Evolutionary conservation across 257 asterid genomes (phyloP).

Genomic region (Rauvolfia tetraphylla): DNA sequence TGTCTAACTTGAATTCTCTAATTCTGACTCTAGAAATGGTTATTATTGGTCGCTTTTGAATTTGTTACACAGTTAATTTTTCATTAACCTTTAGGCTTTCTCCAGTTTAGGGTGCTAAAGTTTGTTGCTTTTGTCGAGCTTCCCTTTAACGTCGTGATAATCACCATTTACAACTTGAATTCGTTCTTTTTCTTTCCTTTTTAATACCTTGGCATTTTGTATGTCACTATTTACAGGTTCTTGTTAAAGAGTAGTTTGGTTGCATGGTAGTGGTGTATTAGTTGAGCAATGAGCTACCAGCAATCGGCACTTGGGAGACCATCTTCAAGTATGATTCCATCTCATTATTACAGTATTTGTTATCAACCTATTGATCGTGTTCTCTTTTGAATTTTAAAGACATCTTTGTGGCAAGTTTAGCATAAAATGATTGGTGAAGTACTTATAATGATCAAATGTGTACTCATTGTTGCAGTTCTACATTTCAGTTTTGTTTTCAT

Average conservation of each 20-base stretch:
- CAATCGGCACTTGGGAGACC: constrained; percentile 13
- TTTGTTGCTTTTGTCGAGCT: background rate
- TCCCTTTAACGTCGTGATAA: too few relatives aligned
- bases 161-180: too few relatives aligned
- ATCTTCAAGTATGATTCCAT: constrained; percentile 3
- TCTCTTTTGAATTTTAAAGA: background rate
- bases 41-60: background rate
- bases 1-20: background rate
- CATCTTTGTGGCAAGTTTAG: background rate
- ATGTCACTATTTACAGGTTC: background rate
- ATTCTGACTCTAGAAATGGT: background rate
- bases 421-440: background rate
- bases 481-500: background rate
- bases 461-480: background rate
- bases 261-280: constrained; percentile 4
- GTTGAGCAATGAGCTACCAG: constrained; percentile 13
- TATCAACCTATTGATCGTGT: background rate
- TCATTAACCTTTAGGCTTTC: background rate
- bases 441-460: background rate
- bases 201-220: background rate
- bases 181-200: too few relatives aligned
- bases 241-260: background rate
- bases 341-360: constrained; percentile 2
- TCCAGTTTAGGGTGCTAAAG: background rate
- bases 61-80: background rate